Evolutionary conservation across 2,329 filamentous ascomycete species (phyloP), one percentile per base, ranked within the genome.

Genomic region (Aschersonia sp.): DNA sequence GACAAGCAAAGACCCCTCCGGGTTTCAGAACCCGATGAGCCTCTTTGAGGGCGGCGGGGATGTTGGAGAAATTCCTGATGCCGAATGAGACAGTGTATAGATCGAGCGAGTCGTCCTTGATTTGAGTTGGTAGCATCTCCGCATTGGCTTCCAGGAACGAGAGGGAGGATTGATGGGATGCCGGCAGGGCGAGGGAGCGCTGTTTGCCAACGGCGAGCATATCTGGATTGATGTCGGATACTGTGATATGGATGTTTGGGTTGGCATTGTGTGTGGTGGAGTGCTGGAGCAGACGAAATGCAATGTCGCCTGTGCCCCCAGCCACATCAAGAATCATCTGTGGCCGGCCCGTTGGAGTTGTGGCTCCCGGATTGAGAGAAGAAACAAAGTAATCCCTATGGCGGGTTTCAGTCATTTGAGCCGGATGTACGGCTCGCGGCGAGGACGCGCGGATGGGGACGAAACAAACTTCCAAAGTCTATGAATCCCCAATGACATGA

Each of bases 401-500:
- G 6, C 5, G 35, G 10, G 22, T 30, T 33, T 48, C 10, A 43
- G 43, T 44, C 9, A 35, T 33, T 12, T 29, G 12, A 3, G 4
- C 35, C 4, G 35, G 22, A 22, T 22, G 22, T 22, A 22, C 22
- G 22, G 22, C 22, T 22, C 22, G 22, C 12, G 35, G 35, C 2
- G 8, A 14, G 32, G 33, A 9, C 43, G n/a, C 40, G 35, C 35
- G 12, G 12, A 9, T 37, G 14, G 10, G 40, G 10, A n/a, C 42
- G 43, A 63, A 44, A 64, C 73, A 45, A 56, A 78, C 78, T 83
- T 98, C 92, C 92, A 98, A 39, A 98, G 71, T 42, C 92, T 85
- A 66, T 98, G 92, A 68, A 95, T 89, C 48, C 92, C 92, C 44
- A 98, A 78, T 6, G 92, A 97, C 92, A 98, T 98, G 56, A 97